Conservation (phyloP, 805 yeast genomes). For the Kazachstania taianensis region DNA sequence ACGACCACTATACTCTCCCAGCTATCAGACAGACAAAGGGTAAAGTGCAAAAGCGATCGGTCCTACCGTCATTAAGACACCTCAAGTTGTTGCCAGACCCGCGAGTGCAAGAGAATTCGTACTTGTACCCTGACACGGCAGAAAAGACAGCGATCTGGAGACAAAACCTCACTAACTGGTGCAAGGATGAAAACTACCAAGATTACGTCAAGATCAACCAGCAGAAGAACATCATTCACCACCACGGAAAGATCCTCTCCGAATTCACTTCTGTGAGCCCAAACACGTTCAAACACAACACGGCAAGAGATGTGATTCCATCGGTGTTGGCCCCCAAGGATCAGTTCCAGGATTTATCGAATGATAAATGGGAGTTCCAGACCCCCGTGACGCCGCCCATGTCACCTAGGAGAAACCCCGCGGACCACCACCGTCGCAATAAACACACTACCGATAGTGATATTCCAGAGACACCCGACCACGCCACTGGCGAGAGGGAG, state of each 20-base stretch:
- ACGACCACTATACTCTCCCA: not conserved
- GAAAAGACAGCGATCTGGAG: constrained; percentile 26
- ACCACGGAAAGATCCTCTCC: not conserved
- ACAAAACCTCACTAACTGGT: constrained; percentile 25
- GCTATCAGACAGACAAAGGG: not conserved
- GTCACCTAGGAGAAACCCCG: constrained; percentile 8
- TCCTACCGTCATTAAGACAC: constrained; percentile 26
- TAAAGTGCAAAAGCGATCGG: not conserved
- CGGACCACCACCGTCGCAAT: not conserved
- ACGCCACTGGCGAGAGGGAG: not conserved
- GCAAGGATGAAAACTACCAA: constrained; percentile 25
- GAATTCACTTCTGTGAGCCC: no score
- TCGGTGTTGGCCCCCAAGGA: constrained; percentile 24
- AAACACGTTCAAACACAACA: no score
- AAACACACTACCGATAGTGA: not conserved
- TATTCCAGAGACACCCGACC: not conserved
- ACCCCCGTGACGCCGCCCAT: constrained; percentile 28
- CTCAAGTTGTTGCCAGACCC: constrained; percentile 25
- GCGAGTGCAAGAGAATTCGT: constrained; percentile 23
- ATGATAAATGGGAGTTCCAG: constrained; percentile 7
- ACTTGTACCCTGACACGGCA: constrained; percentile 29
- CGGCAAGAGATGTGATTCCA: no score
- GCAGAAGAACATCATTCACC: constrained; percentile 1
- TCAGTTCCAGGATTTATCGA: constrained; percentile 18
- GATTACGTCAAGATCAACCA: constrained; percentile 21